phyloP scores from a whole-genome alignment of 2,329 filamentous ascomycete species.

The Fusarium decemcellulare region DNA sequence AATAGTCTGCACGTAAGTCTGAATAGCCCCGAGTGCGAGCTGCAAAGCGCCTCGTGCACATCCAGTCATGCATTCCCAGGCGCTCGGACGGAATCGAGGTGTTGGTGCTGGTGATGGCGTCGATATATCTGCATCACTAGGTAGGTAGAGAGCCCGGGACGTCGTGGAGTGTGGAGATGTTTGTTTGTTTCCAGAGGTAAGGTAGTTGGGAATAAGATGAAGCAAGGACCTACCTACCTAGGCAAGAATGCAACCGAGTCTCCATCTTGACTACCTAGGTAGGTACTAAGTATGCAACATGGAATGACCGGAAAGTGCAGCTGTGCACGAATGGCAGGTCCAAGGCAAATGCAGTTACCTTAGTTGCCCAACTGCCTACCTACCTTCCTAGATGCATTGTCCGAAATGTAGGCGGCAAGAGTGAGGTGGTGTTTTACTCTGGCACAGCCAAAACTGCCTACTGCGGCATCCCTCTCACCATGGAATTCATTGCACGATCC shows the following conservation, averaged over 20 bases:
- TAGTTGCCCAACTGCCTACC: too few species aligned
- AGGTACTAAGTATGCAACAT: too few species aligned
- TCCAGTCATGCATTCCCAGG: constrained; percentile 4
- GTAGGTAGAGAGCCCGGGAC: not conserved
- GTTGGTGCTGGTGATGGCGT: constrained; percentile 16
- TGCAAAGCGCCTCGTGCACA: constrained; percentile 15
- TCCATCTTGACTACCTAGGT: not conserved
- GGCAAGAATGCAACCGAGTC: not conserved
- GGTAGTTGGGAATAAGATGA: too few species aligned
- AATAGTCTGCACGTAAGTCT: constrained; percentile 7
- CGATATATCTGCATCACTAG: constrained; percentile 5
- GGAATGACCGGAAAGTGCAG: not conserved
- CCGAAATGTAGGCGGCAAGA: not conserved
- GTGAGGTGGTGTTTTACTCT: not conserved
- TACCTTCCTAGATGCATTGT: too few species aligned
- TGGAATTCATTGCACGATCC: not conserved
- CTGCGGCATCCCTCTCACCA: not conserved
- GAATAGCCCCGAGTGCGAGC: constrained; percentile 16
- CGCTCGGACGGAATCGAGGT: constrained; percentile 25
- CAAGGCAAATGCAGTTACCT: too few species aligned
- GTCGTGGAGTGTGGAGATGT: not conserved
- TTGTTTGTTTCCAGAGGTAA: not conserved
- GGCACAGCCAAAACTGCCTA: not conserved
- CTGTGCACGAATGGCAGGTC: too few species aligned
- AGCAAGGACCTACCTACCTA: too few species aligned